These are phyloP conservation scores for Curvularia sp. DNA, from an alignment of 2,329 filamentous ascomycete species.

Conservation along the genomic window DNA sequence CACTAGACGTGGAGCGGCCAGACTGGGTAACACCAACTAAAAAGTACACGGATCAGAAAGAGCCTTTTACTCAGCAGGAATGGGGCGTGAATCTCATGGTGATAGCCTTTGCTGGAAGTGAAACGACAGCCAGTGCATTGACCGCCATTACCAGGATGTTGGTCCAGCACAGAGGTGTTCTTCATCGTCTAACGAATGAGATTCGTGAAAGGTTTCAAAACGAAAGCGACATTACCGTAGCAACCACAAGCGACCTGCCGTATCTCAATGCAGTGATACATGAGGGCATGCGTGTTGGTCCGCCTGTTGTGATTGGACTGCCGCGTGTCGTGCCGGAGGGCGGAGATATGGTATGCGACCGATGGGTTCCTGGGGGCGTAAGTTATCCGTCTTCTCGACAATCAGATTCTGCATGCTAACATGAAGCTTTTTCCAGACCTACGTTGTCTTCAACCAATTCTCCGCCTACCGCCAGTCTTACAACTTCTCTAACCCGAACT, in stretches of 20 bases:
- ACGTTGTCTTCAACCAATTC: conserved; percentile 41
- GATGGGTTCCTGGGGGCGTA: conserved; percentile 35
- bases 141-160: conserved; percentile 46
- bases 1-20: conserved; percentile 27
- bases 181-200: conserved; percentile 36
- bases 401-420: not conserved
- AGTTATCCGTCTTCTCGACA: not conserved
- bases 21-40: conserved; percentile 41
- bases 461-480: conserved; percentile 33
- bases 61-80: conserved; percentile 35
- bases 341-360: conserved; percentile 32
- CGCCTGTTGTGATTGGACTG: conserved; percentile 27
- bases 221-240: conserved; percentile 34
- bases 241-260: conserved; percentile 24
- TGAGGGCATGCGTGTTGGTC: conserved; percentile 47
- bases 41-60: conserved; percentile 31
- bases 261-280: conserved; percentile 48
- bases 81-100: conserved; percentile 50
- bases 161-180: conserved; percentile 35
- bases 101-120: conserved; percentile 53
- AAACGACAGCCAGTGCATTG: conserved; percentile 53
- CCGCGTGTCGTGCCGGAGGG: conserved; percentile 32
- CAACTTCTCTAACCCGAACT: conserved; percentile 40
- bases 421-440: conserved; percentile 25
- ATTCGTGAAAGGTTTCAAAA: conserved; percentile 32